Percentiles rank a stretch among this genome's conserved stretches.
Evolutionary conservation across 2,329 filamentous ascomycete genomes (phyloP).

Genomic region (Reticulascus tulasneorum): DNA sequence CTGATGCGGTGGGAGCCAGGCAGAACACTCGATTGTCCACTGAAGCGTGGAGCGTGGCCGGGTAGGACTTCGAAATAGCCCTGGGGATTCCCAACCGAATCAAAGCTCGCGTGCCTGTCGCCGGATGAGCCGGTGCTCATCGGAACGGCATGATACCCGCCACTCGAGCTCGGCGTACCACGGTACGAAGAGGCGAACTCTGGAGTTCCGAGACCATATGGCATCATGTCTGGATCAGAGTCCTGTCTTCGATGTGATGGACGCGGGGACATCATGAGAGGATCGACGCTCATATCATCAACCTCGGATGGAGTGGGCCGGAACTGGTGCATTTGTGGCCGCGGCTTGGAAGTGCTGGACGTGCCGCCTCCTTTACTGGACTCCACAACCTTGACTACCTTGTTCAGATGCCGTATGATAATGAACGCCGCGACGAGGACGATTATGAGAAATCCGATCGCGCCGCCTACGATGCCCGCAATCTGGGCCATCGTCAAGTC

Average conservation of each 20-base stretch:
- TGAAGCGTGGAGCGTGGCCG: constrained; percentile 12
- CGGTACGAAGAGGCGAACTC: constrained; percentile 16
- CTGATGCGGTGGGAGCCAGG: constrained; percentile 23
- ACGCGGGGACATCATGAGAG: constrained; percentile 29
- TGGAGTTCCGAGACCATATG: constrained; percentile 12
- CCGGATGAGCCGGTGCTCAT: constrained; percentile 10
- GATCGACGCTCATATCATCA: constrained; percentile 38
- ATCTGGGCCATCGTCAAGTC: constrained; percentile 37
- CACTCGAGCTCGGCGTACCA: constrained; percentile 5
- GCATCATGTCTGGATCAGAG: constrained; percentile 7
- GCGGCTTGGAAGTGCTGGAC: constrained; percentile 25
- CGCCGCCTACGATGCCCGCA: constrained; percentile 51
- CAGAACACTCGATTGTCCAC: constrained; percentile 17
- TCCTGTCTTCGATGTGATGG: constrained; percentile 11
- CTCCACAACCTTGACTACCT: constrained; percentile 36
- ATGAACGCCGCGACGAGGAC: constrained; percentile 43
- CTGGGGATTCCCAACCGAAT: constrained; percentile 18
- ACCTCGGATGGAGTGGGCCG: constrained; percentile 38
- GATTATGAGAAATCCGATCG: constrained; percentile 42
- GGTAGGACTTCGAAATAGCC: constrained; percentile 26
- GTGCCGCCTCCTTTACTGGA: constrained; percentile 27
- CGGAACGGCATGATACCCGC: constrained; percentile 13
- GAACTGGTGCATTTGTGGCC: constrained; percentile 32
- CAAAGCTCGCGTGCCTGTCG: constrained; percentile 24
- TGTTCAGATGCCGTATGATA: constrained; percentile 47